Base-by-base conservation (phyloP, 228 moss, liverwort and hornwort genomes). In the Sphagnum magellanicum region DNA sequence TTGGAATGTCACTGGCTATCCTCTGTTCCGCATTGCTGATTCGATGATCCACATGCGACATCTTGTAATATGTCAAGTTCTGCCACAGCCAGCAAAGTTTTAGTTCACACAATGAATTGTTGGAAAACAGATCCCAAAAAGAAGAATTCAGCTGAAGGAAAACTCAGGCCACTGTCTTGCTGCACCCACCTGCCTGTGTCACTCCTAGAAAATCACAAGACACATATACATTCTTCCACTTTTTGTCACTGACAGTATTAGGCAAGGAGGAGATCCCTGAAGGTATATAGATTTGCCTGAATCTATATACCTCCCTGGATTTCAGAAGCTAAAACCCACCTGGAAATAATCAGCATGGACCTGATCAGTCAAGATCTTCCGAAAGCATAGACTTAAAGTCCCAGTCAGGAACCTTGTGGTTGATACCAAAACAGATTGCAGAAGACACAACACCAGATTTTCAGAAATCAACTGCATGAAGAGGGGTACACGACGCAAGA, bases 1-100 rank as follows among this genome's bases (percentile, higher is more conserved):
- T 88, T 76, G 97, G 93, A 69, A 98, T 87, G 78, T 98, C 97
- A 71, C 97, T 92, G 50, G 91, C 87, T 79, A 98, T 98, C 52
- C 91, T 81, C 74, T 98, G 97, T 70, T 93, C 97, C 51, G 91
- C 90, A 71, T 81, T 98, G 72, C 15, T 88, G 73, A 98, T 89
- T 61, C 97, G 97, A 55, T 85, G 90, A 74, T 98, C 97, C 72
- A 89, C 93, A 79, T 98, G 91, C 64, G 93, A 93, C 84, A 98
- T 81, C 74, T 98, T 98, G 75, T 98, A 98, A 72, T 98, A 98
- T 63, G 90, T 92, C 97, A 98, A 91, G 69, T 93, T 93, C 93
- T 98, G 91, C 32, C 32, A 32, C 32, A 32, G 32, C 32, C 3
- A 32, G 32, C 32, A 32, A 32, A 32, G 32, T 32, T 32, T 32